Evolutionary conservation across 2,329 filamentous ascomycete genomes (phyloP).

Genomic region (Metarhizium rileyi): DNA sequence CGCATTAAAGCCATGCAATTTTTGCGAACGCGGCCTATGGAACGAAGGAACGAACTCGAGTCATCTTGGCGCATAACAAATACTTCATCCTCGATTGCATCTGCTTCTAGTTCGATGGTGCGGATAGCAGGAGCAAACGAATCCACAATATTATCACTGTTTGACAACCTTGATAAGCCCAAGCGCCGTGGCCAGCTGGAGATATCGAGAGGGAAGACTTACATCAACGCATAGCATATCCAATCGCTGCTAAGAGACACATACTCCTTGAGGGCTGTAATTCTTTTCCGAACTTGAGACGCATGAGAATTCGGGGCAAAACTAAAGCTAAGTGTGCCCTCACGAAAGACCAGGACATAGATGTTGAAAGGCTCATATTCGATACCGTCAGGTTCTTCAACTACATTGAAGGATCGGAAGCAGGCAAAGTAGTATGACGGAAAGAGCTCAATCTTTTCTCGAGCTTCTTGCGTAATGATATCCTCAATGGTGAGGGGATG

Average conservation of each 20-base stretch:
- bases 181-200: neutral
- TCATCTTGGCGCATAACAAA: slow-evolving; percentile 88
- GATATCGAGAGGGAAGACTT: slow-evolving; percentile 26
- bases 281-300: slow-evolving; percentile 80
- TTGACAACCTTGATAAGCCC: neutral
- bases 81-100: slow-evolving; percentile 89
- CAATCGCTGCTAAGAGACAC: slow-evolving; percentile 92
- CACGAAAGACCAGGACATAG: slow-evolving; percentile 92
- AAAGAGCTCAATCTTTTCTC: slow-evolving; percentile 97
- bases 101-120: slow-evolving; percentile 78
- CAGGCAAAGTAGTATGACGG: slow-evolving; percentile 97
- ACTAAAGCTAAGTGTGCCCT: slow-evolving; percentile 90
- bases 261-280: slow-evolving; percentile 87
- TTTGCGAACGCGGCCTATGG: slow-evolving; percentile 85
- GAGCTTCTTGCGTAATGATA: slow-evolving; percentile 88
- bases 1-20: slow-evolving; percentile 91
- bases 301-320: slow-evolving; percentile 84
- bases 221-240: slow-evolving; percentile 98
- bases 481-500: slow-evolving; percentile 95
- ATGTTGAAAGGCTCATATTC: slow-evolving; percentile 94
- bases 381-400: slow-evolving; percentile 66
- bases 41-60: slow-evolving; percentile 75
- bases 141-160: slow-evolving; percentile 90
- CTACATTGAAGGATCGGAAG: slow-evolving; percentile 82
- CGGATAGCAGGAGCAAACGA: slow-evolving; percentile 85